phyloP scores from a whole-genome alignment of 2,329 filamentous ascomycete genomes.

The Colletotrichum shisoi region DNA sequence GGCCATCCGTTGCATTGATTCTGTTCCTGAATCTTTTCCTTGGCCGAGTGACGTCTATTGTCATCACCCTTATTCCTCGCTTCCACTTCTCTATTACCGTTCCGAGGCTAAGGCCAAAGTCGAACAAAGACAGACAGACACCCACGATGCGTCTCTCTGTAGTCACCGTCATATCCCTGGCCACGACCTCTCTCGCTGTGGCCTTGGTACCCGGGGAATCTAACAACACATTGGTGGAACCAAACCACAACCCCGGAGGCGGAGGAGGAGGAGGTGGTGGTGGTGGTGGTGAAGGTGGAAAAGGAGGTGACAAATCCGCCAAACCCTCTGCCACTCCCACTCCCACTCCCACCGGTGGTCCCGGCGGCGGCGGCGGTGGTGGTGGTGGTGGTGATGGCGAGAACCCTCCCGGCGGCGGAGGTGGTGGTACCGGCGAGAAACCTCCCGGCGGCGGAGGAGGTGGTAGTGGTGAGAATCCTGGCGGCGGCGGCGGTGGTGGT shows the following conservation, averaged over 20 bases:
- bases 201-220: constrained; percentile 7
- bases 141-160: constrained; percentile 31
- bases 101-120: not conserved
- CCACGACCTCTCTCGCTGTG: constrained; percentile 30
- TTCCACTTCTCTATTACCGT: not conserved
- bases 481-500: no score
- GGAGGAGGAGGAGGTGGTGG: not conserved
- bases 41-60: constrained; percentile 1
- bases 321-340: not conserved
- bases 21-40: not conserved
- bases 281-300: not conserved
- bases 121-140: not conserved
- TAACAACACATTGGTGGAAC: not conserved
- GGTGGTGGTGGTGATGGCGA: not conserved
- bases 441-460: no score
- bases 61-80: not conserved
- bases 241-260: not conserved
- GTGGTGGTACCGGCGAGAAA: not conserved
- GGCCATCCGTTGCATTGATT: not conserved
- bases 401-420: no score
- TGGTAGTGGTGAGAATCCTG: no score
- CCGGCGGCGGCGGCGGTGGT: not conserved
- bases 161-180: constrained; percentile 29
- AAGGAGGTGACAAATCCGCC: no score
- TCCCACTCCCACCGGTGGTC: no score